Evolutionary conservation across 768 basidiomycete species (phyloP), one percentile per base, ranked within the genome.

Genomic region (Termitomyces sp.): DNA sequence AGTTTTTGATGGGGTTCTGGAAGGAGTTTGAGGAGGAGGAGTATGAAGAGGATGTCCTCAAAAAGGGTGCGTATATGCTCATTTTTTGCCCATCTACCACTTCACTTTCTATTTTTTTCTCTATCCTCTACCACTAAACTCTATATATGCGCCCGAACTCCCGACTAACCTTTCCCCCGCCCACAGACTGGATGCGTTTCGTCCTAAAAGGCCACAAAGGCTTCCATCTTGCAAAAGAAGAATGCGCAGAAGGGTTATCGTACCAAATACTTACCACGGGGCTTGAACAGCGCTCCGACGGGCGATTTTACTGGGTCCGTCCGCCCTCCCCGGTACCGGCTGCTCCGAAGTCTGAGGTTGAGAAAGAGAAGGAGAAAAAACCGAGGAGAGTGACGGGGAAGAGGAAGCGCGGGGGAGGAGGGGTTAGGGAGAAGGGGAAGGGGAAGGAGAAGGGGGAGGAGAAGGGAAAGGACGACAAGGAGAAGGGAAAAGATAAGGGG

Each of bases 21-120:
- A 56, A 70, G 5, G 78, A 79, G 61, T 79, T 76, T 62, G 72
- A 68, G 40, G 72, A 77, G 57, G 78, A 77, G 48, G 78, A 78
- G 63, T 79, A 75, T 60, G 64, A 65, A 27, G 52, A 57, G 7
- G 76, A 79, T 61, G 67, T 75, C 7, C 63, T 78, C n/a, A 74
- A 72, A 63, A 67, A 71, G 55, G 68, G 78, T 76, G 48, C 16
- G 74, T 68, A 13, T 24, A 14, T 33, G 34, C 9, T 33, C 32
- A 48, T 9, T 46, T 47, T 51, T 30, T 30, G 53, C 58, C 14
- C 48, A 42, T 46, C 30, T 30, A 7, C 30, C 7, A 30, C 4
- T 30, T 4, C 30, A 30, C 7, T 30, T 3, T 7, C 30, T 10
- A 0, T 3, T 16, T 26, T 44, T 5, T 5, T 44, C 14, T 5